Percentiles rank a stretch among this genome's conserved stretches.
These are phyloP conservation scores for Sphaerulina vaccinii DNA, from an alignment of 2,329 filamentous ascomycete genomes.

Conservation along the genomic window DNA sequence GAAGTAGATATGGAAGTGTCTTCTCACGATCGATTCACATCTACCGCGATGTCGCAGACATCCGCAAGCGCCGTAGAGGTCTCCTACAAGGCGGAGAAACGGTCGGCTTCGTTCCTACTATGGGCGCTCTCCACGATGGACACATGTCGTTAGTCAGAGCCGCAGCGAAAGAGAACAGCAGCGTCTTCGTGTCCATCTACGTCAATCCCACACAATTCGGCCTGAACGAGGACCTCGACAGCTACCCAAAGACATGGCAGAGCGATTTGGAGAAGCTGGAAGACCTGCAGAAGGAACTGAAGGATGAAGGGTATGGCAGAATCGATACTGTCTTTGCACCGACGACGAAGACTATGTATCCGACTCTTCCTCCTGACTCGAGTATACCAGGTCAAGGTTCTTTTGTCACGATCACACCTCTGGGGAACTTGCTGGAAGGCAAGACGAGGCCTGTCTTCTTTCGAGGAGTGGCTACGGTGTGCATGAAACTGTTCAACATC, in stretches of 20 bases:
- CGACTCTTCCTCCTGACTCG: slow-evolving; percentile 70
- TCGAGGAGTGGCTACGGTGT: slow-evolving; percentile 90
- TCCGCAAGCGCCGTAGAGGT: slow-evolving; percentile 68
- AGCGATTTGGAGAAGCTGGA: slow-evolving; percentile 68
- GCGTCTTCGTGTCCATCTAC: slow-evolving; percentile 88
- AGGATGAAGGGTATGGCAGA: slow-evolving; percentile 55
- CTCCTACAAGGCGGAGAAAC: slow-evolving; percentile 66
- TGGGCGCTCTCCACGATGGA: slow-evolving; percentile 94
- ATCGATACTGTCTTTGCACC: slow-evolving; percentile 86
- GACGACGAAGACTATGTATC: slow-evolving; percentile 81
- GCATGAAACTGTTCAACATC: slow-evolving; percentile 89
- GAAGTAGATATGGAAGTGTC: background rate
- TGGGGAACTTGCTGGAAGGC: slow-evolving; percentile 80
- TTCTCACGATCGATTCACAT: slow-evolving; percentile 58
- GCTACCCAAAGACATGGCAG: slow-evolving; percentile 89
- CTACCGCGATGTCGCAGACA: slow-evolving; percentile 70
- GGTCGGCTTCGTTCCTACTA: slow-evolving; percentile 89
- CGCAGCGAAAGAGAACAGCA: slow-evolving; percentile 78
- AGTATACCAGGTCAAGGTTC: slow-evolving; percentile 74
- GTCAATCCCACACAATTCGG: slow-evolving; percentile 98
- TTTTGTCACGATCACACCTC: slow-evolving; percentile 87
- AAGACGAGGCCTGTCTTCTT: slow-evolving; percentile 89
- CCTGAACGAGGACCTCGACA: slow-evolving; percentile 78
- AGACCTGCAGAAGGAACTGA: slow-evolving; percentile 69
- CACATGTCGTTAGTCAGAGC: slow-evolving; percentile 82